Percentiles rank a stretch among this genome's conserved stretches.
Evolutionary conservation across 140 eudicot genomes (phyloP).

Genomic region (Senecio squalidus): DNA sequence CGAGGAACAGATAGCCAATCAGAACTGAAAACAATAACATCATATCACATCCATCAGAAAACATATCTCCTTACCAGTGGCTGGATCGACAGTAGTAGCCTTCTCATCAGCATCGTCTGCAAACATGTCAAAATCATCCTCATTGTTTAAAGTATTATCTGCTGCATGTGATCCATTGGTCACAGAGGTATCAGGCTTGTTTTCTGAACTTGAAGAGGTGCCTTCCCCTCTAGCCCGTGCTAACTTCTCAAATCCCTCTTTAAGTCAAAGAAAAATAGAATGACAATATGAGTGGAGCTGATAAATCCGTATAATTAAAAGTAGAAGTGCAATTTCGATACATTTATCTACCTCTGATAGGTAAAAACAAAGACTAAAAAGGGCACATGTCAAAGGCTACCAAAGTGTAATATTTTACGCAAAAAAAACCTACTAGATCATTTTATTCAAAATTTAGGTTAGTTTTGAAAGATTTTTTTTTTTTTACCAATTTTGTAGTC

Average conservation of each 20-base stretch:
- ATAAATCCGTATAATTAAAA: too few relatives aligned
- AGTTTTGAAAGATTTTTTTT: too few relatives aligned
- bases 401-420: too few relatives aligned
- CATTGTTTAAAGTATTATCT: conserved; percentile 25
- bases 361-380: too few relatives aligned
- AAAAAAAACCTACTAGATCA: too few relatives aligned
- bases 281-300: neutral
- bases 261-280: conserved; percentile 4
- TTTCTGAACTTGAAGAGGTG: conserved; percentile 32
- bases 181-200: conserved; percentile 15
- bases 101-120: conserved; percentile 62
- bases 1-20: neutral
- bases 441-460: too few relatives aligned
- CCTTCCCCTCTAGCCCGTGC: conserved; percentile 73
- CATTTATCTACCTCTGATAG: too few relatives aligned
- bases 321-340: too few relatives aligned
- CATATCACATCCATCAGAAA: neutral
- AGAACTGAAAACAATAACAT: neutral
- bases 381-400: too few relatives aligned
- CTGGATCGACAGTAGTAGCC: conserved; percentile 29
- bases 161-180: conserved; percentile 19
- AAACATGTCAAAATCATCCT: conserved; percentile 71
- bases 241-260: conserved; percentile 88
- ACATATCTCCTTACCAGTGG: conserved; percentile 16
- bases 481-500: too few relatives aligned